These are phyloP conservation scores for Xylariaceae sp. DNA, from an alignment of 2,329 filamentous ascomycete genomes.

Conservation along the genomic window DNA sequence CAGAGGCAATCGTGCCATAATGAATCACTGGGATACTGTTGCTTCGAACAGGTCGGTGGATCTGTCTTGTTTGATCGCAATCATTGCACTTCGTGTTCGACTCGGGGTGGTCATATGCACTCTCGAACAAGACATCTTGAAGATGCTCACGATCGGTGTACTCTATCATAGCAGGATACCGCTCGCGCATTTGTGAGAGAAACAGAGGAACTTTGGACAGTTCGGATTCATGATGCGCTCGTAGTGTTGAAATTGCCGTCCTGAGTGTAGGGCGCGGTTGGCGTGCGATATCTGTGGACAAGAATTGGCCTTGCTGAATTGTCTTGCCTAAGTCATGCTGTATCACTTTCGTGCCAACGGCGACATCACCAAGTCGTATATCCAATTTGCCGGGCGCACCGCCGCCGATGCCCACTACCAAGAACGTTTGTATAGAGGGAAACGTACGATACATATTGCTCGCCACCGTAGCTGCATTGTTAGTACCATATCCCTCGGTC, in stretches of 20 bases:
- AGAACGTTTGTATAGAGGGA: conserved; percentile 16
- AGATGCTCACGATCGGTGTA: conserved; percentile 2
- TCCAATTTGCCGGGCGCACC: conserved; percentile 22
- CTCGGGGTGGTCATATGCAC: conserved; percentile 3
- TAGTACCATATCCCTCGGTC: conserved; percentile 14
- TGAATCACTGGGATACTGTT: conserved; percentile 7
- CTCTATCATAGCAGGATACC: background rate
- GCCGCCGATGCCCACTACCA: conserved; percentile 29
- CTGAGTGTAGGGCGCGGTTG: conserved; percentile 3
- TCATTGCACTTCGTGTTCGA: background rate
- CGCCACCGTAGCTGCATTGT: conserved; percentile 17
- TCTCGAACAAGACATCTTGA: conserved; percentile 3
- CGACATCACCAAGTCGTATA: conserved; percentile 27
- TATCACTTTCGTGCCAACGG: conserved; percentile 17
- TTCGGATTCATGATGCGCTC: background rate
- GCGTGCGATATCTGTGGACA: background rate
- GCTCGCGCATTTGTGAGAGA: conserved; percentile 2
- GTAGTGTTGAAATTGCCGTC: background rate
- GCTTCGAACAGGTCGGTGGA: background rate
- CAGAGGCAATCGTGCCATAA: conserved; percentile 16
- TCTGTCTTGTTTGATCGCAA: conserved; percentile 3
- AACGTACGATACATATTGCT: conserved; percentile 18
- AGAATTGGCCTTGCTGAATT: conserved; percentile 7
- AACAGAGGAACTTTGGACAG: background rate
- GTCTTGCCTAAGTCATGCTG: conserved; percentile 19